Base-by-base conservation (phyloP, 768 basidiomycete genomes). In the Boletus rex-veris region DNA sequence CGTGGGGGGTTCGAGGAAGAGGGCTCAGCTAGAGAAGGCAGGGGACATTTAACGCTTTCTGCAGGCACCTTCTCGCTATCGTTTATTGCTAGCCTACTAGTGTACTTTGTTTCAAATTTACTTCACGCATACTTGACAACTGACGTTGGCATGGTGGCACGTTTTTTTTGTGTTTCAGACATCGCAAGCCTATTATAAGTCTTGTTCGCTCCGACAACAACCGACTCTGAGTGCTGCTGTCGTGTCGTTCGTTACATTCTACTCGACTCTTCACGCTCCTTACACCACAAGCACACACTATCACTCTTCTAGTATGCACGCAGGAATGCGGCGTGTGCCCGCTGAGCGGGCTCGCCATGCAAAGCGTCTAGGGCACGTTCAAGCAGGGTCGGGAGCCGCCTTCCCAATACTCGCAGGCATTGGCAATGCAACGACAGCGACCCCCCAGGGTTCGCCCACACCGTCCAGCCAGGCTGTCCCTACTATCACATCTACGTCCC, bases 11-110 rank as follows among this genome's bases (percentile, higher is more conserved):
- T 79, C 86, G 44, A 78, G 87, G 51, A 89, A 89, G 67, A 77
- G 85, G 48, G 81, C 82, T 52, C 88, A 88, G 56, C 69, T 89
- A 30, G 82, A 88, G 61, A 80, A 77, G 63, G 85, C 86, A 3
- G 64, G 70, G n/a, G 76, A 78, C 38, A 58, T 69, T 49, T 79
- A 75, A 50, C 66, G 11, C 36, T 38, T 30, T 47, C 24, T 50
- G 16, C 12, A 35, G 35, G 35, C 28, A 3, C 40, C 47, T n/a
- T 45, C 35, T n/a, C n/a, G n/a, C n/a, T 33, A 7, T 26, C 7
- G 2, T 36, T 15, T 19, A 15, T 19, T 28, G 26, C 19, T 28
- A 28, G 28, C 7, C 28, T 37, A 19, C 14, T 51, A 44, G n/a
- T 37, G 41, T 41, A 47, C 28, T 0, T 28, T 18, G 54, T 31